phyloP scores from a whole-genome alignment of 805 yeast species.

The Candida dendrica region DNA sequence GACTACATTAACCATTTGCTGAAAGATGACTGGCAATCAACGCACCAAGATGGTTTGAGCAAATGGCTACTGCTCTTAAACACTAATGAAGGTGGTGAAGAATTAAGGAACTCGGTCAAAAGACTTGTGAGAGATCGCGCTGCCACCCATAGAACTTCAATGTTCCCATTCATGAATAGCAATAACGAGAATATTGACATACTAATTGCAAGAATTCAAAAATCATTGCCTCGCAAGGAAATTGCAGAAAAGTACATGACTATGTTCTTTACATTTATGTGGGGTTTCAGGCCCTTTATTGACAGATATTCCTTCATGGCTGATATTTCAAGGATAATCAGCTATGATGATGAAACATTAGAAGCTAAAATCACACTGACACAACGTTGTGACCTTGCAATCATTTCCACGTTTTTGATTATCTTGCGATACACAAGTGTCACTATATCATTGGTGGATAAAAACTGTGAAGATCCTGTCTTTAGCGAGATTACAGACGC shows the following conservation, averaged over 20 bases:
- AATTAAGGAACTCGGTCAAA: constrained; percentile 3
- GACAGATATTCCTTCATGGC: constrained; percentile 29
- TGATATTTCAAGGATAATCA: constrained; percentile 26
- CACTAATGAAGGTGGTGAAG: constrained; percentile 4
- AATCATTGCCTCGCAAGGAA: constrained; percentile 28
- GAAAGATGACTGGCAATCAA: constrained; percentile 7
- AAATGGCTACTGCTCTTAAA: constrained; percentile 15
- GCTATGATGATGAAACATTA: constrained; percentile 25
- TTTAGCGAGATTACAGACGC: constrained; percentile 20
- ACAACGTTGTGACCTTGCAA: constrained; percentile 32
- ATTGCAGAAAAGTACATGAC: constrained; percentile 32
- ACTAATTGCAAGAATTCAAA: constrained; percentile 23
- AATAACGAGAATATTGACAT: constrained; percentile 19
- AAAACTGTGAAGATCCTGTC: constrained; percentile 13
- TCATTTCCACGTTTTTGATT: constrained; percentile 31
- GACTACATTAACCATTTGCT: constrained; percentile 1
- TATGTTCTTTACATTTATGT: constrained; percentile 33
- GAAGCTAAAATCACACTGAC: constrained; percentile 23
- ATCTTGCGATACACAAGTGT: constrained; percentile 33
- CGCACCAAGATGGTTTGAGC: constrained; percentile 11
- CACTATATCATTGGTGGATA: constrained; percentile 20
- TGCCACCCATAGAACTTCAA: background rate
- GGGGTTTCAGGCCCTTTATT: constrained; percentile 38
- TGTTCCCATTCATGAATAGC: constrained; percentile 7
- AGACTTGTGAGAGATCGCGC: constrained; percentile 6